phyloP scores from a whole-genome alignment of 768 basidiomycete species.

The Clavaria fumosa region DNA sequence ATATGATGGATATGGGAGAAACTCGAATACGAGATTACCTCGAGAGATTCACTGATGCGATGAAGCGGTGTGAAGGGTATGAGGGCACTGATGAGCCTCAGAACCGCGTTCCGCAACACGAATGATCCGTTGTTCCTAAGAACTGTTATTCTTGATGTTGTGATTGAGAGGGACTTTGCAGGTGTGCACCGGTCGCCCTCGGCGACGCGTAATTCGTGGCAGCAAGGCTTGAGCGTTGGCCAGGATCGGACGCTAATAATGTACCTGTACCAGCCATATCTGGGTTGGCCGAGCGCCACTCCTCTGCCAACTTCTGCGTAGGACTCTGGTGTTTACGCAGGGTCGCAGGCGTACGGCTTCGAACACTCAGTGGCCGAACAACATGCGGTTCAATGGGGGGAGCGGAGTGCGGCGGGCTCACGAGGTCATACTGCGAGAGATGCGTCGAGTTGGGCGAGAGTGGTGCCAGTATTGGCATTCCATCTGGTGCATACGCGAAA shows the following conservation, averaged over 20 bases:
- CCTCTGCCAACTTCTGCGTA: constrained; percentile 14
- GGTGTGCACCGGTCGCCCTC: no score
- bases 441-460: constrained; percentile 16
- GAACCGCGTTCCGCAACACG: no score
- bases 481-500: constrained; percentile 1
- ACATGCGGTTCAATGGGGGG: not conserved
- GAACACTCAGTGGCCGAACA: no score
- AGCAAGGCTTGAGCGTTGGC: not conserved
- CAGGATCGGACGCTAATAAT: not conserved
- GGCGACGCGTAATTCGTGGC: no score
- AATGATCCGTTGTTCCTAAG: no score
- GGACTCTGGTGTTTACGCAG: not conserved
- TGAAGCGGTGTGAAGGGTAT: no score
- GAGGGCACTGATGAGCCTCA: no score
- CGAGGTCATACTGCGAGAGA: constrained; percentile 24
- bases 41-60: no score
- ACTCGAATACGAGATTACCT: no score
- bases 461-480: constrained; percentile 5
- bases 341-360: constrained; percentile 1
- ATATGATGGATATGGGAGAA: no score
- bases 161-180: no score
- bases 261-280: constrained; percentile 12
- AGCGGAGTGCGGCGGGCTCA: constrained; percentile 17
- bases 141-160: no score
- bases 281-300: constrained; percentile 20